Evolutionary conservation across 2,329 filamentous ascomycete genomes (phyloP), one percentile per base, ranked within the genome.

Genomic region (Alternaria rosae): DNA sequence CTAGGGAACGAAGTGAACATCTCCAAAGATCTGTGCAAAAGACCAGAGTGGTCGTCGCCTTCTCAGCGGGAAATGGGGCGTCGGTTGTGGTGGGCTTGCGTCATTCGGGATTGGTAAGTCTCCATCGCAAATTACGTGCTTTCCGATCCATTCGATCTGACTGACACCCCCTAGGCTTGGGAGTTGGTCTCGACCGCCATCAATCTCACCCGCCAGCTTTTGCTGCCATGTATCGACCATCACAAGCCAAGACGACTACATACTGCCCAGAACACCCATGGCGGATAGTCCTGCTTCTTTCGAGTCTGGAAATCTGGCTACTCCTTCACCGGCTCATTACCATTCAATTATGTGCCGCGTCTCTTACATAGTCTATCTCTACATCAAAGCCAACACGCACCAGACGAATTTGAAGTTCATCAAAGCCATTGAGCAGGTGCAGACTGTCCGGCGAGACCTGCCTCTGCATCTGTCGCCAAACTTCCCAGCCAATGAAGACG

Each of bases 331-430:
- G 35, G 53, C 48, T n/a, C 62, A 62, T 44, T 65, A 62, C 17
- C 62, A 62, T 11, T 59, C 62, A 17, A 65, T 59, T 25, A 56
- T 65, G 59, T 59, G 50, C 15, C 59, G 59, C 23, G 45, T 65
- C 30, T 21, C 62, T 12, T 65, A 65, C 28, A 59, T 65, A 21
- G 25, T 65, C 20, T 65, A 65, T 35, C 35, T 65, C 5, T 62
- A 65, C 45, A 62, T 65, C 51, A 65, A 65, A 48, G 62, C 51
- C 41, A 62, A 65, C 25, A 62, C 62, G 8, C 59, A 65, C 30
- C 62, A 65, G 25, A 62, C 62, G n/a, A 42, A 48, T 20, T 9
- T 61, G 20, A 62, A 65, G 13, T 61, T 65, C 6, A 35, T 53
- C 23, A 65, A 65, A 35, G 62, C 62, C 11, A 65, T 65, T 12